Percentiles rank a stretch among this genome's conserved stretches.
Conservation (phyloP, 2,329 filamentous ascomycete genomes). For the Penicillium hordei region DNA sequence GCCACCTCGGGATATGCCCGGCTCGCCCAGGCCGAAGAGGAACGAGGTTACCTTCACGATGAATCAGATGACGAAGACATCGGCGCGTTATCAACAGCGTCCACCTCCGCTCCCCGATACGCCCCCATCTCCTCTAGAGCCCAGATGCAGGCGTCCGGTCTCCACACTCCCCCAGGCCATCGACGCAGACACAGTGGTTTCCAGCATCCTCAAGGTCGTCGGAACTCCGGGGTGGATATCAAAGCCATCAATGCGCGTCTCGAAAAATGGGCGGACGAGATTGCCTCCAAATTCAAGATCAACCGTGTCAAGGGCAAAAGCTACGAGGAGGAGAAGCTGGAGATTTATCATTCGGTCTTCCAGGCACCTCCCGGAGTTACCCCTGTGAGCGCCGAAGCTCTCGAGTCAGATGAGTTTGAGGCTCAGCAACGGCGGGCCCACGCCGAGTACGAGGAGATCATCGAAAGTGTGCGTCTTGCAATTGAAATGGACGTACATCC, state of each 20-base stretch:
- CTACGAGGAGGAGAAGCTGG: conserved; percentile 78
- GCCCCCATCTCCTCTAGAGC: conserved; percentile 55
- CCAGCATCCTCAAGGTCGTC: conserved; percentile 55
- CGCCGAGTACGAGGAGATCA: conserved; percentile 79
- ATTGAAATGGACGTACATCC: conserved; percentile 91
- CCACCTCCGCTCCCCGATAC: conserved; percentile 60
- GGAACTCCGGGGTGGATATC: conserved; percentile 88
- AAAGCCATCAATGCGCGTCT: conserved; percentile 96
- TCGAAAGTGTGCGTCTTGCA: conserved; percentile 84
- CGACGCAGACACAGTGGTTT: conserved; percentile 52
- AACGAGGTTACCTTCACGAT: conserved; percentile 52
- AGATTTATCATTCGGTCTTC: conserved; percentile 97
- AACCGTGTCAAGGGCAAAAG: conserved; percentile 70
- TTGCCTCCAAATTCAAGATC: conserved; percentile 94
- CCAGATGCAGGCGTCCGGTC: conserved; percentile 51
- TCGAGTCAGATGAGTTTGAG: conserved; percentile 61
- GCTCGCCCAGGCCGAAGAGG: conserved; percentile 75
- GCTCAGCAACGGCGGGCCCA: conserved; percentile 66
- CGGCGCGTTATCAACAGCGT: conserved; percentile 54
- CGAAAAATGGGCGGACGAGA: conserved; percentile 97
- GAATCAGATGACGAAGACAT: conserved; percentile 69
- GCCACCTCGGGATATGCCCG: conserved; percentile 81
- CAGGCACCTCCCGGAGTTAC: conserved; percentile 85
- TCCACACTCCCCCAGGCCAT: conserved; percentile 41
- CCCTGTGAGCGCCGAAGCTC: conserved; percentile 71